Conservation (phyloP, 2,329 filamentous ascomycete species). For the Mariannaea sp. region DNA sequence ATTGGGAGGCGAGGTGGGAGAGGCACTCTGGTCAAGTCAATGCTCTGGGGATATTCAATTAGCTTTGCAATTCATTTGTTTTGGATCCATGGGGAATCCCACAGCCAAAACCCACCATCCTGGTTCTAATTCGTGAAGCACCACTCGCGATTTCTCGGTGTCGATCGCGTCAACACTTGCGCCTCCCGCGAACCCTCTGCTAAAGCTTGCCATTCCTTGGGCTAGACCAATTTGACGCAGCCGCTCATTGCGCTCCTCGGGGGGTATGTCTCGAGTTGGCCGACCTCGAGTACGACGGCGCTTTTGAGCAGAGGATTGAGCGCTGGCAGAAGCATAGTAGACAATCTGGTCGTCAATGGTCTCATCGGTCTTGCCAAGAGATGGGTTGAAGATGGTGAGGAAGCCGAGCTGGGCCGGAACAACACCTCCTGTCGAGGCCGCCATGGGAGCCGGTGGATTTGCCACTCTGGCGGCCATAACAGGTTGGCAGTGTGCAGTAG, state of each 20-base stretch:
- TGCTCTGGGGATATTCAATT: conserved; percentile 43
- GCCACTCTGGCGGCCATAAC: conserved; percentile 28
- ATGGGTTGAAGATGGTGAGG: conserved; percentile 93
- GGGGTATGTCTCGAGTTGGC: conserved; percentile 51
- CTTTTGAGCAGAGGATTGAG: conserved; percentile 47
- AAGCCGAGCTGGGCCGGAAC: conserved; percentile 84
- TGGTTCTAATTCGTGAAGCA: conserved; percentile 84
- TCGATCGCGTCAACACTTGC: conserved; percentile 82
- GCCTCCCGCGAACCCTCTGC: conserved; percentile 81
- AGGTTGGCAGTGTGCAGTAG: not conserved
- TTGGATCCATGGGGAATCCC: conserved; percentile 41
- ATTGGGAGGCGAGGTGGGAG: conserved; percentile 60
- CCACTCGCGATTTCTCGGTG: conserved; percentile 83
- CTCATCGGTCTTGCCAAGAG: conserved; percentile 65
- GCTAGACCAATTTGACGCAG: conserved; percentile 93
- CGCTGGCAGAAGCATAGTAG: conserved; percentile 77
- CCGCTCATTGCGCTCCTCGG: conserved; percentile 80
- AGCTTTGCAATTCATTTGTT: not conserved
- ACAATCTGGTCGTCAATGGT: conserved; percentile 81
- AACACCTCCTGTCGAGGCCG: conserved; percentile 31
- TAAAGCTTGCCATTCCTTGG: conserved; percentile 95
- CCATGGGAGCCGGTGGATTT: conserved; percentile 14
- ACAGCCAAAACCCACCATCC: conserved; percentile 97
- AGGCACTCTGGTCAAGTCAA: conserved; percentile 76
- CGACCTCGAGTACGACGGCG: conserved; percentile 49